phyloP scores from a whole-genome alignment of 768 basidiomycete species.

The Pulveroboletus sp. region DNA sequence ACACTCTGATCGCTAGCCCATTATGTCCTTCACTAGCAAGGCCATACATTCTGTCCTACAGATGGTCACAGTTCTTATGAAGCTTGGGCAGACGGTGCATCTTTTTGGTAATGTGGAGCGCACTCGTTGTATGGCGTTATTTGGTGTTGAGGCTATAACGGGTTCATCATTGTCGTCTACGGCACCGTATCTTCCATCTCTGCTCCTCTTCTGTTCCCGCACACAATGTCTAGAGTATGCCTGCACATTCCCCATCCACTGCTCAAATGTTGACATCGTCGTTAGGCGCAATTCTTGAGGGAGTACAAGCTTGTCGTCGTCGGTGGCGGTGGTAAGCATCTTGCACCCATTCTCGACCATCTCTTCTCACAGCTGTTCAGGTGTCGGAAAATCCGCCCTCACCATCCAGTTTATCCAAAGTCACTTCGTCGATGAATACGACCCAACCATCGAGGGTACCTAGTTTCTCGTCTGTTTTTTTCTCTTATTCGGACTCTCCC shows the following conservation, averaged over 20 bases:
- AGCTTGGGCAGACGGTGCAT: too few relatives aligned
- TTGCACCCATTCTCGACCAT: constrained; percentile 30
- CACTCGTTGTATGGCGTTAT: too few relatives aligned
- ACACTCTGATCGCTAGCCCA: too few relatives aligned
- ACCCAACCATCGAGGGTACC: constrained; percentile 91
- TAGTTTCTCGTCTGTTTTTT: constrained; percentile 5
- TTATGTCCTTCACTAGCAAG: too few relatives aligned
- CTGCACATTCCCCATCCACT: background rate
- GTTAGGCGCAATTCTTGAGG: constrained; percentile 82
- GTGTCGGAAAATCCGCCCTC: constrained; percentile 79
- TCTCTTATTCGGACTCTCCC: background rate
- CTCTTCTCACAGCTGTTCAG: constrained; percentile 14
- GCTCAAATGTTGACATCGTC: background rate
- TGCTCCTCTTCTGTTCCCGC: constrained; percentile 2
- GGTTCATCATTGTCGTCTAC: constrained; percentile 1
- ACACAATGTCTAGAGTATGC: constrained; percentile 31
- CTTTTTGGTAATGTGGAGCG: too few relatives aligned
- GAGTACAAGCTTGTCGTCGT: constrained; percentile 99
- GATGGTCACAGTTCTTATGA: too few relatives aligned
- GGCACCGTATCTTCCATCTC: constrained; percentile 9
- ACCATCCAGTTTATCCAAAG: constrained; percentile 99
- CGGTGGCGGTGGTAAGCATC: constrained; percentile 84
- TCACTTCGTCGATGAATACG: constrained; percentile 89
- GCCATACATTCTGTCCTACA: too few relatives aligned
- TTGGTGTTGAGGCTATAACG: too few relatives aligned